Base-by-base conservation (phyloP, 768 basidiomycete species). In the Suillus cothurnatus region DNA sequence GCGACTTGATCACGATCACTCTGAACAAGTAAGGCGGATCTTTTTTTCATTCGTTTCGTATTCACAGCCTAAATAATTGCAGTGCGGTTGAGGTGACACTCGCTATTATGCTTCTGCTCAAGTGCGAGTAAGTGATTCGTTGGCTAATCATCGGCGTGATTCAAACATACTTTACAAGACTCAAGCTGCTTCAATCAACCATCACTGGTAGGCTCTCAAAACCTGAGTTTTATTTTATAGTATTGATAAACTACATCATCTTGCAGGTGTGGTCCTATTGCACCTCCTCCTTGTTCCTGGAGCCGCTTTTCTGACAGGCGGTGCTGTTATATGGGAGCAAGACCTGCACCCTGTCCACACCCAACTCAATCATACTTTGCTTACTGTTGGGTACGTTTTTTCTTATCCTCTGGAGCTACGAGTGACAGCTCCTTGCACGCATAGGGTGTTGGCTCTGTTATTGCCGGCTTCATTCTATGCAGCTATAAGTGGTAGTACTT, bases 271-370 rank as follows among this genome's bases (percentile, higher is more conserved):
- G 9, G 82, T 91, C 7, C 76, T 93, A n/a, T 80, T 93, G 12
- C 91, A 91, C 72, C 80, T 92, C 1, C 81, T 93, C 1, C 82
- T 93, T 17, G 80, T 92, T 52, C 90, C 91, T 0, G 91, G 91
- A 3, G 80, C 84, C 5, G 81, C 90, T 0, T 92, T 92, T 72
- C 79, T 92, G n/a, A 84, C 84, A 2, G 91, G 90, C 28, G 91
- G 91, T 53, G 86, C 85, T n/a, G 81, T 83, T 26, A 79, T 92
- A 32, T 78, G 85, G 71, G 83, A 89, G 58, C 91, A 93, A 73
- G 82, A 89, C 62, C 77, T 93, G 11, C 86, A 90, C 69, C 88
- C 88, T 2, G 86, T 88, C 69, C 71, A 84, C 12, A 85, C 86
- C 0, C 81, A 91, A 68, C 79, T 92, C 2, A 92, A 92, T 68